Conservation (phyloP, 1,139 yeast genomes). For the Yamadazyma songkhlaensis region DNA sequence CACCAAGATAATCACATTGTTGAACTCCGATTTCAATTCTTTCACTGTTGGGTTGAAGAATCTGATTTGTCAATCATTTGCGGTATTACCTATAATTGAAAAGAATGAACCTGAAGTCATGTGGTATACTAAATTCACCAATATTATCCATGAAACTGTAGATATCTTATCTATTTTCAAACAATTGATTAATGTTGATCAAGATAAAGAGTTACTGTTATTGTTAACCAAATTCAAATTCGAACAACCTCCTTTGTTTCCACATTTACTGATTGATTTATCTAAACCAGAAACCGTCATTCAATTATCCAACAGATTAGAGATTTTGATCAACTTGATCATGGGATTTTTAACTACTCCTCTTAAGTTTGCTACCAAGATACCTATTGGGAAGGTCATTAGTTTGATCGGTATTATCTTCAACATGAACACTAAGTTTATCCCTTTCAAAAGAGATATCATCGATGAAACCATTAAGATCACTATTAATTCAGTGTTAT, state of each 20-base stretch:
- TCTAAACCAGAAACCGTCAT: conserved; percentile 51
- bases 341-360: conserved; percentile 42
- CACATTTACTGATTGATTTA: conserved; percentile 54
- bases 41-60: conserved; percentile 38
- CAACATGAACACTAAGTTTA: conserved; percentile 51
- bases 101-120: conserved; percentile 47
- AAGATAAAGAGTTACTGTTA: conserved; percentile 46
- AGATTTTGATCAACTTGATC: conserved; percentile 44
- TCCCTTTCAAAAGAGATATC: conserved; percentile 56
- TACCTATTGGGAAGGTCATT: conserved; percentile 59
- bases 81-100: conserved; percentile 56
- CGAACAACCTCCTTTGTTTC: conserved; percentile 27
- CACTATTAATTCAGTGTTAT: conserved; percentile 39
- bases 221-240: conserved; percentile 15
- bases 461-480: conserved; percentile 47
- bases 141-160: conserved; percentile 43
- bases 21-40: conserved; percentile 27
- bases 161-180: conserved; percentile 53
- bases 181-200: conserved; percentile 54
- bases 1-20: conserved; percentile 36
- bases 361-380: conserved; percentile 44
- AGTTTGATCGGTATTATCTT: conserved; percentile 48
- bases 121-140: conserved; percentile 45
- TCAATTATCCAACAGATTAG: conserved; percentile 49
- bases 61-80: conserved; percentile 50